These are phyloP conservation scores for Lactifluus echinatus DNA, from an alignment of 768 basidiomycete genomes.

Conservation along the genomic window DNA sequence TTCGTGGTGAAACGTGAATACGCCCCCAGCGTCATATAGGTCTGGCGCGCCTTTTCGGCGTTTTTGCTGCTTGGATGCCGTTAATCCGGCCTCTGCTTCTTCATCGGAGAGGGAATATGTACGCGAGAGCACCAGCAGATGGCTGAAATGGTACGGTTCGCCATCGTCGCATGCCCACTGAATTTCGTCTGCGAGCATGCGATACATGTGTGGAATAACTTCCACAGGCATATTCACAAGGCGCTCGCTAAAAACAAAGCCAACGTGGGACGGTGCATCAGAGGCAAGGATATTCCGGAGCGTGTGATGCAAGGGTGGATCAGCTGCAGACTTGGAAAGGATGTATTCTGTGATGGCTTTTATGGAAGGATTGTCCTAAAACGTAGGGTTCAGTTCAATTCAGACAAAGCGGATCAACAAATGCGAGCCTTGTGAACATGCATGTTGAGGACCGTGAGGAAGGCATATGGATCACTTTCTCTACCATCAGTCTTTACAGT, in stretches of 20 bases:
- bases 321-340: slow-evolving; percentile 46
- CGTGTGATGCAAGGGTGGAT: slow-evolving; percentile 42
- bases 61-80: slow-evolving; percentile 28
- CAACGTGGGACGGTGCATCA: slow-evolving; percentile 48
- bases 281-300: slow-evolving; percentile 44
- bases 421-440: slow-evolving; percentile 47
- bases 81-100: slow-evolving; percentile 33
- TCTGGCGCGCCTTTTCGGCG: slow-evolving; percentile 31
- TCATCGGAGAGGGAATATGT: slow-evolving; percentile 71
- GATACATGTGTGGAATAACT: slow-evolving; percentile 85
- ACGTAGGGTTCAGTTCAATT: not conserved
- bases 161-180: slow-evolving; percentile 59
- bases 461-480: slow-evolving; percentile 85
- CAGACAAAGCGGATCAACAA: not conserved
- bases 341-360: slow-evolving; percentile 64
- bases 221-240: slow-evolving; percentile 95
- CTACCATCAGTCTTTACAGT: slow-evolving; percentile 88
- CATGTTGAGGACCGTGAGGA: slow-evolving; percentile 80
- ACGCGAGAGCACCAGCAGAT: slow-evolving; percentile 69
- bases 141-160: slow-evolving; percentile 61
- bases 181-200: slow-evolving; percentile 81
- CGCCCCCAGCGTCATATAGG: slow-evolving; percentile 38
- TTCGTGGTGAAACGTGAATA: slow-evolving; percentile 79
- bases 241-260: slow-evolving; percentile 79
- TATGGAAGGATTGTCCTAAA: slow-evolving; percentile 65